Conservation (phyloP, 2,329 filamentous ascomycete genomes). For the Exophiala phaeomuriformis region DNA sequence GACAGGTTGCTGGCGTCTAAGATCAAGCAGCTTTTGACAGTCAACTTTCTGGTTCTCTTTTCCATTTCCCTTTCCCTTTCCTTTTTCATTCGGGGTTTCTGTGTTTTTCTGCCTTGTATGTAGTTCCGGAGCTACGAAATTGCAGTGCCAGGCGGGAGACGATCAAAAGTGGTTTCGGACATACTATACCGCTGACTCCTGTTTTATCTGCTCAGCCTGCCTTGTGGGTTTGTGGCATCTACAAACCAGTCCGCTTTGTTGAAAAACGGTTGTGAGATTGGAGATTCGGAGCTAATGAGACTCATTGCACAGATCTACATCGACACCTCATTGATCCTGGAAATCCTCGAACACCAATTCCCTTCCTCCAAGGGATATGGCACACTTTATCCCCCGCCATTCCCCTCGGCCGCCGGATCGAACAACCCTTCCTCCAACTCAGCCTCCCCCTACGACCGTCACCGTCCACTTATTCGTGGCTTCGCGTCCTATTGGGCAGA, state of each 20-base stretch:
- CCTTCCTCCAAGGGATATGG: slow-evolving; percentile 11
- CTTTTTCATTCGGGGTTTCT: too few relatives aligned
- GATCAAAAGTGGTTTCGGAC: background rate
- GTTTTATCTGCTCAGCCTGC: too few relatives aligned
- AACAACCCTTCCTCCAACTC: background rate
- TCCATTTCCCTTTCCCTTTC: too few relatives aligned
- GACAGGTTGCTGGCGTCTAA: too few relatives aligned
- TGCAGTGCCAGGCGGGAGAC: too few relatives aligned
- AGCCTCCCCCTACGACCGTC: background rate
- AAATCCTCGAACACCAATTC: slow-evolving; percentile 18
- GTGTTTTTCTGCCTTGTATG: too few relatives aligned
- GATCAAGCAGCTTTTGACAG: background rate
- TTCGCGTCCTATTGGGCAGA: slow-evolving; percentile 22
- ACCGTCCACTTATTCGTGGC: slow-evolving; percentile 10
- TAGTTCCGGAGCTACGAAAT: too few relatives aligned
- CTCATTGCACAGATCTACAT: slow-evolving; percentile 16
- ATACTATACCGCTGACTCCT: background rate
- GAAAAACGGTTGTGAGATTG: too few relatives aligned
- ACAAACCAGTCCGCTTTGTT: too few relatives aligned
- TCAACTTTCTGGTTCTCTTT: background rate
- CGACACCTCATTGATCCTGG: slow-evolving; percentile 23
- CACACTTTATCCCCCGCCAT: slow-evolving; percentile 11
- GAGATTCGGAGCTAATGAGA: too few relatives aligned
- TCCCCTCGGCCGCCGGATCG: background rate
- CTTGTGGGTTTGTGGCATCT: too few relatives aligned